Evolutionary conservation across 108 stramenopile genomes (phyloP).

Genomic region (Conticribra weissflogii): DNA sequence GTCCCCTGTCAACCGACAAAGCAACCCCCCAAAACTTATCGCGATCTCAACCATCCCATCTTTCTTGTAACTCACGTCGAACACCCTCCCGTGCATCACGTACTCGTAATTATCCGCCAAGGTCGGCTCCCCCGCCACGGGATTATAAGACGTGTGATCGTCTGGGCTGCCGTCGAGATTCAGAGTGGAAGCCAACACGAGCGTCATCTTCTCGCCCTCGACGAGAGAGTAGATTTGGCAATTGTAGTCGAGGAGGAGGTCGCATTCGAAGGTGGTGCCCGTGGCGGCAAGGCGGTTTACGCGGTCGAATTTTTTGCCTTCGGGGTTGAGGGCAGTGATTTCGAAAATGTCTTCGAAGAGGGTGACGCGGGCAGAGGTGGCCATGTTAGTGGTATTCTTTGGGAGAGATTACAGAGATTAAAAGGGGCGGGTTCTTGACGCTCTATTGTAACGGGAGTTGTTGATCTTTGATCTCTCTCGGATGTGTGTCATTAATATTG

Average conservation of each 20-base stretch:
- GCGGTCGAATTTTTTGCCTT: slow-evolving; percentile 84
- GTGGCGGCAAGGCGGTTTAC: slow-evolving; percentile 92
- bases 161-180: slow-evolving; percentile 93
- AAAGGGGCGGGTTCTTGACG: no score
- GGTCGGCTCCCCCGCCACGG: slow-evolving; percentile 64
- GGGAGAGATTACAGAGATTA: neutral
- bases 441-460: no score
- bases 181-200: slow-evolving; percentile 91
- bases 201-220: slow-evolving; percentile 88
- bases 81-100: slow-evolving; percentile 97
- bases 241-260: slow-evolving; percentile 93
- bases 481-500: no score
- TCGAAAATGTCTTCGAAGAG: slow-evolving; percentile 98
- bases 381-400: slow-evolving; percentile 39
- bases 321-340: slow-evolving; percentile 94
- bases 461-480: no score
- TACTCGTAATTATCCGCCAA: slow-evolving; percentile 97
- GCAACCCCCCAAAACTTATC: slow-evolving; percentile 93
- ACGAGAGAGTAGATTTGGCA: slow-evolving; percentile 90
- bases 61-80: slow-evolving; percentile 87
- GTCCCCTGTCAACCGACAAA: slow-evolving; percentile 95
- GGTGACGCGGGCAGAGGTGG: slow-evolving; percentile 76
- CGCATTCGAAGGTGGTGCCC: slow-evolving; percentile 95
- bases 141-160: slow-evolving; percentile 89
- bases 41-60: slow-evolving; percentile 83